Evolutionary conservation across 352 stramenopile genomes (phyloP), one percentile per base, ranked within the genome.

Genomic region (Globisporangium parvum): DNA sequence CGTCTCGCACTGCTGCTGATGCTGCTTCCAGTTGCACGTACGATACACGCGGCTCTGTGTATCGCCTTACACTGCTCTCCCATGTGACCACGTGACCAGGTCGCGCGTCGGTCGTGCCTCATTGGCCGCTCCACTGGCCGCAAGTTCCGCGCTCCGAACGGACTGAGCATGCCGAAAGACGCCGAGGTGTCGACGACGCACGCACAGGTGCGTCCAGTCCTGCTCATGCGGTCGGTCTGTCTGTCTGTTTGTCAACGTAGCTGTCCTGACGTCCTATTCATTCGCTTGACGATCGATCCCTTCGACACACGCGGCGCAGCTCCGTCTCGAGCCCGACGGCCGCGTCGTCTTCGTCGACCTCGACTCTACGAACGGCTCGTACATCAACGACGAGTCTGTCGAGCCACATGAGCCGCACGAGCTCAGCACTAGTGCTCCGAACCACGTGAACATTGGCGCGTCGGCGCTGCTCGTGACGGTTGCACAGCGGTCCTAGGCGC

Each of bases 121-220:
- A 72, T 94, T 21, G 85, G 85, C 4, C 75, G 85, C 40, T 94
- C 85, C 28, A 91, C 78, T 11, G 82, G 82, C 37, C 79, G 80
- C 50, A 94, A 94, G 55, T 94, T 90, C 42, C 76, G 77, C 18
- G 55, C 68, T 15, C 82, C 85, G 33, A 69, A 80, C 48, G 85
- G 85, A 8, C 55, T 94, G 48, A 93, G 82, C 45, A 60, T 94
- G 41, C 75, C 78, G 1, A 91, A 92, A 51, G 85, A 94, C 61
- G 73, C 66, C 3, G 81, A 94, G 52, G 58, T 94, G 2, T 94
- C 85, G 33, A 94, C 85, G n/a, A 87, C 80, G 1, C 85, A 94
- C 47, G 82, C 66, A 31, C 70, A 94, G 77, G 80, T 89, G 50
- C 5, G 45, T 6, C 33, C 11, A 23, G n/a, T n/a, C 39, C 2